These are phyloP conservation scores for Daldinia vernicosa DNA, from an alignment of 495 filamentous ascomycete genomes.

Conservation along the genomic window DNA sequence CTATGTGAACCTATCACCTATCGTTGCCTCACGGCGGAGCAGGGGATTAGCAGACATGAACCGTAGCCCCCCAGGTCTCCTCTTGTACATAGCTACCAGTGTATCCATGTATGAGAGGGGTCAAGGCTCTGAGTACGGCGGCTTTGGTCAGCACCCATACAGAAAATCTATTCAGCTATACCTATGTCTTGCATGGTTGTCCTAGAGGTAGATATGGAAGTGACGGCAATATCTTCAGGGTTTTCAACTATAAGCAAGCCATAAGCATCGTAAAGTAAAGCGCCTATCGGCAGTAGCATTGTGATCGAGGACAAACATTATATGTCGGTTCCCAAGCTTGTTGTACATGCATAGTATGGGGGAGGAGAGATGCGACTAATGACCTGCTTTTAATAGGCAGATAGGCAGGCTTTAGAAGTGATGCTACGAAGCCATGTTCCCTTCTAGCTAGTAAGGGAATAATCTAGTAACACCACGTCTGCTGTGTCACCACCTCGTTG, in stretches of 20 bases:
- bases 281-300: conserved; percentile 9
- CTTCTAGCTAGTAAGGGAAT: conserved; percentile 11
- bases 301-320: background rate
- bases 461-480: conserved; percentile 34
- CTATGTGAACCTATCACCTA: conserved; percentile 34
- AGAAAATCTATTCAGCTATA: background rate
- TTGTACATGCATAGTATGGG: conserved; percentile 1
- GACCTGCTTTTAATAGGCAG: conserved; percentile 10
- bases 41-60: background rate
- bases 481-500: conserved; percentile 32
- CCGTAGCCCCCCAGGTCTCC: background rate
- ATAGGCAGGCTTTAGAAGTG: conserved; percentile 3
- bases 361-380: conserved; percentile 13
- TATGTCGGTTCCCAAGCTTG: background rate
- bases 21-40: conserved; percentile 14
- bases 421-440: conserved; percentile 19
- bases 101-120: background rate
- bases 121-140: background rate
- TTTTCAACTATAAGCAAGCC: background rate
- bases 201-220: background rate
- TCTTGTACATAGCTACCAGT: background rate
- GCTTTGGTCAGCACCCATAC: no score
- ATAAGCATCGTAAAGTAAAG: background rate
- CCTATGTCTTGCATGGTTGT: background rate
- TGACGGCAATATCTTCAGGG: background rate